These are phyloP conservation scores for Epichloe uncinata DNA, from an alignment of 2,329 filamentous ascomycete genomes.

Conservation along the genomic window DNA sequence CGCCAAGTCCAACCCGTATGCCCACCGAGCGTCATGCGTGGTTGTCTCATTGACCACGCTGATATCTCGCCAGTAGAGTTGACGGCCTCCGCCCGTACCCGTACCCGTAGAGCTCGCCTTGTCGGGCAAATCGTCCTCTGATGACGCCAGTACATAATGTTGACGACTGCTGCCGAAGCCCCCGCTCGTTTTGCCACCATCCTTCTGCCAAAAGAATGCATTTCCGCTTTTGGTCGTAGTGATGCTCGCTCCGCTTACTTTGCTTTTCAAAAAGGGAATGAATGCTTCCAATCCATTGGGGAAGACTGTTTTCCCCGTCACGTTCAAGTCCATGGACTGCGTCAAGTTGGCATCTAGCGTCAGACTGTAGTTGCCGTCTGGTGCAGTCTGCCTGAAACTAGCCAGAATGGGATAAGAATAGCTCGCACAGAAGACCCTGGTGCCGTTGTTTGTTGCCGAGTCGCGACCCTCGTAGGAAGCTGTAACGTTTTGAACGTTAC, in stretches of 20 bases:
- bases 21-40: constrained; percentile 30
- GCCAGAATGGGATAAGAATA: constrained; percentile 9
- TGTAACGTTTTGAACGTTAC: constrained; percentile 25
- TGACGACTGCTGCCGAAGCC: constrained; percentile 45
- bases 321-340: constrained; percentile 26
- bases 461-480: constrained; percentile 9
- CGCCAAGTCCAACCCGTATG: not conserved
- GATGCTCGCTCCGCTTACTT: constrained; percentile 17
- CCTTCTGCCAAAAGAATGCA: constrained; percentile 38
- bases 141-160: constrained; percentile 33
- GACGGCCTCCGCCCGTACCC: constrained; percentile 11
- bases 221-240: constrained; percentile 43
- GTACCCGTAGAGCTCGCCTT: not conserved
- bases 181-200: constrained; percentile 30
- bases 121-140: not conserved
- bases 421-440: not conserved
- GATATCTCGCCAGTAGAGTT: constrained; percentile 45
- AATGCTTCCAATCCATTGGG: constrained; percentile 50
- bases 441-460: not conserved
- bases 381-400: not conserved
- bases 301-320: constrained; percentile 31
- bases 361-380: constrained; percentile 6
- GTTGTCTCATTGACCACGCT: constrained; percentile 40
- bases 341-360: constrained; percentile 20
- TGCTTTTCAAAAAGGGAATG: constrained; percentile 13